Evolutionary conservation across 2,329 filamentous ascomycete species (phyloP).

Genomic region (Podosphaera fusca): DNA sequence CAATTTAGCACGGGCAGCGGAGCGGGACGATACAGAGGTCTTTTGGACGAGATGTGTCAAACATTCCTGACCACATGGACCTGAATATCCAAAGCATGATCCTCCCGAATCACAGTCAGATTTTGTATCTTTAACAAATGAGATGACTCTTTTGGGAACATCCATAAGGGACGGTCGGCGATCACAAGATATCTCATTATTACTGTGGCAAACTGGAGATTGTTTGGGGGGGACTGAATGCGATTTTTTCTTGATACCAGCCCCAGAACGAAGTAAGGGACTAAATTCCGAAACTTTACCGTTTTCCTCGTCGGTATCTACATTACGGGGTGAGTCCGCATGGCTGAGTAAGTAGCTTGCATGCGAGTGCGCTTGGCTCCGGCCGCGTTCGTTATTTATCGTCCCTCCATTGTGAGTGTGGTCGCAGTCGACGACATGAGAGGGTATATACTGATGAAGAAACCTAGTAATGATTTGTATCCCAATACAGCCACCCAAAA

Average conservation of each 20-base stretch:
- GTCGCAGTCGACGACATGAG: slow-evolving; percentile 61
- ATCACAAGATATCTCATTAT: neutral
- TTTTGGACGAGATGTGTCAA: slow-evolving; percentile 28
- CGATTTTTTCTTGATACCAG: neutral
- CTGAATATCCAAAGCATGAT: slow-evolving; percentile 39
- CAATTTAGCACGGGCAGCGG: neutral
- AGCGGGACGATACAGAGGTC: slow-evolving; percentile 1
- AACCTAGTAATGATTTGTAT: slow-evolving; percentile 53
- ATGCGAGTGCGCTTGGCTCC: slow-evolving; percentile 5
- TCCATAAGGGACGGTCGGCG: slow-evolving; percentile 30
- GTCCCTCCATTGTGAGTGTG: slow-evolving; percentile 40
- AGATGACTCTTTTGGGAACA: slow-evolving; percentile 33
- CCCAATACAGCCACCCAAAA: slow-evolving; percentile 47
- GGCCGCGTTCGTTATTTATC: slow-evolving; percentile 9
- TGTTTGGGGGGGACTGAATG: neutral
- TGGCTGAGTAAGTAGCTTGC: slow-evolving; percentile 1
- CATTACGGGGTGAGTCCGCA: slow-evolving; percentile 1
- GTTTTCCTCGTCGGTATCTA: slow-evolving; percentile 3
- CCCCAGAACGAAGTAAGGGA: slow-evolving; percentile 9
- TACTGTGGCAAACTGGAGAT: neutral
- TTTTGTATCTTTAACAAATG: slow-evolving; percentile 42
- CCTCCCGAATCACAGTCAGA: slow-evolving; percentile 35
- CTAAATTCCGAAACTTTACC: slow-evolving; percentile 10
- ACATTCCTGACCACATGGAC: slow-evolving; percentile 42
- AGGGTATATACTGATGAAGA: slow-evolving; percentile 51